Percentiles rank a stretch among this genome's conserved stretches.
Evolutionary conservation across 441 rosid species (phyloP).

Genomic region (Rhodomyrtus psidioides): DNA sequence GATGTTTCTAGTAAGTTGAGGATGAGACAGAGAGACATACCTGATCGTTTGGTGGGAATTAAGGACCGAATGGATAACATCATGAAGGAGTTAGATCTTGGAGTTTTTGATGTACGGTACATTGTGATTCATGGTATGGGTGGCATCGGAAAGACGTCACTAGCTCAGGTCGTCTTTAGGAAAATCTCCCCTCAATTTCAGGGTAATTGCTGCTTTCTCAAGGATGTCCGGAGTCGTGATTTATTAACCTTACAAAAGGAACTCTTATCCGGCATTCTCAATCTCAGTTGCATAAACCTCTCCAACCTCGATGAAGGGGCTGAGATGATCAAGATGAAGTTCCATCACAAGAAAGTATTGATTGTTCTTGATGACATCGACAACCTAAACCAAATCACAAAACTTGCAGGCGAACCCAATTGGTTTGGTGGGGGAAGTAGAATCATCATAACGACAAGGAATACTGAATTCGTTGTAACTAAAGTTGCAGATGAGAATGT

Average conservation of each 20-base stretch:
- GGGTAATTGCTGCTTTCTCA: neutral
- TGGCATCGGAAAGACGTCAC: neutral
- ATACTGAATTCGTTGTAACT: accelerated
- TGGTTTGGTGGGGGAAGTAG: neutral
- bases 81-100: neutral
- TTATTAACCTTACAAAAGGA: neutral
- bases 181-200: neutral
- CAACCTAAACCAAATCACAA: accelerated
- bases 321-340: accelerated
- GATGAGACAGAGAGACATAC: too few relatives aligned
- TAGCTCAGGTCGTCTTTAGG: neutral
- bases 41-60: neutral
- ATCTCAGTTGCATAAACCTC: neutral
- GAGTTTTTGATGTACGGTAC: neutral
- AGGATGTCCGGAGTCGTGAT: neutral
- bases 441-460: neutral
- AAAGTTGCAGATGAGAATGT: neutral
- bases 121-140: neutral
- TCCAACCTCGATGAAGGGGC: neutral
- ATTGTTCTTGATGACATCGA: neutral
- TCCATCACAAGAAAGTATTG: accelerated
- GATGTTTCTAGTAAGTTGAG: too few relatives aligned
- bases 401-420: accelerated
- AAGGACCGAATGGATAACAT: neutral
- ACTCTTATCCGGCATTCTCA: accelerated